Evolutionary conservation across 345 rosid species (phyloP), one percentile per base, ranked within the genome.

Genomic region (Punica granatum): DNA sequence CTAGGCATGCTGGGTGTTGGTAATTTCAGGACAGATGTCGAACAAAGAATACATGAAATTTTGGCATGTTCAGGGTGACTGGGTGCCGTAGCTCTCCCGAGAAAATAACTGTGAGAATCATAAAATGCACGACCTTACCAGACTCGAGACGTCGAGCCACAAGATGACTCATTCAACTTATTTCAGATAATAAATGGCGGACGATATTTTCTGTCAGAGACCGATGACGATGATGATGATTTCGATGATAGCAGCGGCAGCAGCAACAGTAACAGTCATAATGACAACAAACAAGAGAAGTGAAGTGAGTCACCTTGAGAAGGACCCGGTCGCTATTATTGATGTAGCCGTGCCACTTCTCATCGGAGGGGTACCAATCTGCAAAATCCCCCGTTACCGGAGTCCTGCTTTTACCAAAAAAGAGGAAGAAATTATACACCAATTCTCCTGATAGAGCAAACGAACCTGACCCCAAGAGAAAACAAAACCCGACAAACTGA

Each of bases 311-410:
- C 43, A 89, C 98, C 99, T 95, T 95, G 59, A 95, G 92, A 71
- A 95, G 97, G 25, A 95, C 94, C 53, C 98, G 79, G 41, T 95
- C 98, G 46, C 76, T 85, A 72, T 90, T 92, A 59, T 95, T 92
- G 53, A 95, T 92, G 76, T 95, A 92, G 44, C 99, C 97, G 63
- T 92, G 92, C 97, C 99, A 95, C 70, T 90, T 85, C 72, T 90
- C 97, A 73, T 95, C 98, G 21, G 96, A 88, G 0, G 98, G 98
- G 64, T 92, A 95, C 25, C 91, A 92, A 32, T 80, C 89, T 0
- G 77, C 82, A 65, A 89, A 88, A n/a, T 84, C 85, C 69, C 76
- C 96, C 25, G 75, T 76, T 8, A 82, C 69, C 5, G 97, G 96
- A 70, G 90, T 82, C 84, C 96, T 90, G 77, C 31, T 43, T 58